These are phyloP conservation scores for Endogone sp. DNA, from an alignment of 192 early-diverging fungal genomes.

Conservation along the genomic window DNA sequence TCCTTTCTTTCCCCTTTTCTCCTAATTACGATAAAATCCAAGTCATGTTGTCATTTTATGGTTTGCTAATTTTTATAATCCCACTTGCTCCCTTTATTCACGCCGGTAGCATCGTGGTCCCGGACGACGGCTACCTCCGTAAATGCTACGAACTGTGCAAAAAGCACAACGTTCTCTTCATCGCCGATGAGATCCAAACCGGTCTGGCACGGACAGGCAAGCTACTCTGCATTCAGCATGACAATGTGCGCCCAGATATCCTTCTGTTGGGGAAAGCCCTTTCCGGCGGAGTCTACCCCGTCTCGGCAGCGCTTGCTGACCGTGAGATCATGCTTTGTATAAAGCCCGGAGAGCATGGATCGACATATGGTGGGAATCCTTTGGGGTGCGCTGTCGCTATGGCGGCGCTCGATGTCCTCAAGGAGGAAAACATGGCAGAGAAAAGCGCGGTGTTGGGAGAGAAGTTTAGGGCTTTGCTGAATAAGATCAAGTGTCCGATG, in stretches of 20 bases:
- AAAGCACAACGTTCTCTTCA: slow-evolving; percentile 96
- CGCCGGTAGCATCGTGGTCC: slow-evolving; percentile 76
- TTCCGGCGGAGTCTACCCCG: slow-evolving; percentile 95
- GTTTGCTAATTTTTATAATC: slow-evolving; percentile 1
- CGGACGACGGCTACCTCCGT: slow-evolving; percentile 88
- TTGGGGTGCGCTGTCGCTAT: slow-evolving; percentile 92
- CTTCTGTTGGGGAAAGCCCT: slow-evolving; percentile 97
- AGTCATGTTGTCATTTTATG: not conserved
- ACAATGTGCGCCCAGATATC: slow-evolving; percentile 89
- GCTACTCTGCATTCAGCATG: slow-evolving; percentile 92
- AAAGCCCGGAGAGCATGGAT: slow-evolving; percentile 92
- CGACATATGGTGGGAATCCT: slow-evolving; percentile 97
- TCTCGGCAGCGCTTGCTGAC: slow-evolving; percentile 87
- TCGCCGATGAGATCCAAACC: slow-evolving; percentile 98
- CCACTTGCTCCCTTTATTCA: no score
- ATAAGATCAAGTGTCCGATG: slow-evolving; percentile 74
- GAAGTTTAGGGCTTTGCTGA: slow-evolving; percentile 77
- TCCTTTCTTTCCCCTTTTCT: not conserved
- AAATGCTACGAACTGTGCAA: slow-evolving; percentile 89
- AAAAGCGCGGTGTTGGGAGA: slow-evolving; percentile 72
- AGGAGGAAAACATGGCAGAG: slow-evolving; percentile 89
- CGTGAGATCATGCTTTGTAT: slow-evolving; percentile 79
- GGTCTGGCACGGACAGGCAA: slow-evolving; percentile 93
- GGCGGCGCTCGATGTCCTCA: slow-evolving; percentile 90
- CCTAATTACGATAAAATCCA: not conserved